A percentile compares a stretch with the other conserved stretches of the same genome.
Evolutionary conservation across 768 basidiomycete genomes (phyloP).

Genomic region (Cyclocybe cylindracea): DNA sequence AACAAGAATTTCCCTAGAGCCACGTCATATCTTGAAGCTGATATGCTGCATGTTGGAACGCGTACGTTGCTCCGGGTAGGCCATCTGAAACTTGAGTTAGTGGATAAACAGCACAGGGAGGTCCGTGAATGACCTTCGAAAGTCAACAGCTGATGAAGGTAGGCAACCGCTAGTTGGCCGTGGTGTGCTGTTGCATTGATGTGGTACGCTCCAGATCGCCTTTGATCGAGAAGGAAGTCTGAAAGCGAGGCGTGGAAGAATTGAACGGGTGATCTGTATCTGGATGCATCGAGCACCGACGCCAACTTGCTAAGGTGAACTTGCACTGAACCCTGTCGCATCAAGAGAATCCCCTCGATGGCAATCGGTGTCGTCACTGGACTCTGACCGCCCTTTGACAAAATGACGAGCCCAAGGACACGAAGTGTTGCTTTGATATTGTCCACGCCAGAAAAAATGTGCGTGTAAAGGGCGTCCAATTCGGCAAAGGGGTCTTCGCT

Average conservation of each 20-base stretch:
- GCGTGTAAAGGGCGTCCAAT: constrained; percentile 4
- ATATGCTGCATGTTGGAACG: too few species aligned
- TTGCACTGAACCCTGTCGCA: constrained; percentile 1
- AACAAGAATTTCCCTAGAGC: too few species aligned
- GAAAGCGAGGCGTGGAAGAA: constrained; percentile 5
- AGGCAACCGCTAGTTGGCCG: too few species aligned
- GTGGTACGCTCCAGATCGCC: neutral
- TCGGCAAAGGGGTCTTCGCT: neutral
- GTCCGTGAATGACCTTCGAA: too few species aligned
- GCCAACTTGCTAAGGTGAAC: neutral
- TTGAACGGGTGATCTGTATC: neutral
- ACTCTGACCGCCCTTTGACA: neutral
- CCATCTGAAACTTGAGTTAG: too few species aligned
- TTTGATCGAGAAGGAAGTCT: constrained; percentile 5
- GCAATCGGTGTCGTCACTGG: neutral
- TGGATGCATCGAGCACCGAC: constrained; percentile 3
- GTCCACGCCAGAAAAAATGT: neutral
- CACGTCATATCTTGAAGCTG: too few species aligned
- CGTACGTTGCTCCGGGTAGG: too few species aligned
- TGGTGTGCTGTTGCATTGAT: too few species aligned
- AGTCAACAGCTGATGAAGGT: too few species aligned
- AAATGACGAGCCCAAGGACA: neutral
- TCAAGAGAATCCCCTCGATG: neutral
- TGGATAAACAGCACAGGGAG: too few species aligned
- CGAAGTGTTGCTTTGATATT: neutral